Evolutionary conservation across 352 stramenopile species (phyloP).

Genomic region (Phytophthora sp.): DNA sequence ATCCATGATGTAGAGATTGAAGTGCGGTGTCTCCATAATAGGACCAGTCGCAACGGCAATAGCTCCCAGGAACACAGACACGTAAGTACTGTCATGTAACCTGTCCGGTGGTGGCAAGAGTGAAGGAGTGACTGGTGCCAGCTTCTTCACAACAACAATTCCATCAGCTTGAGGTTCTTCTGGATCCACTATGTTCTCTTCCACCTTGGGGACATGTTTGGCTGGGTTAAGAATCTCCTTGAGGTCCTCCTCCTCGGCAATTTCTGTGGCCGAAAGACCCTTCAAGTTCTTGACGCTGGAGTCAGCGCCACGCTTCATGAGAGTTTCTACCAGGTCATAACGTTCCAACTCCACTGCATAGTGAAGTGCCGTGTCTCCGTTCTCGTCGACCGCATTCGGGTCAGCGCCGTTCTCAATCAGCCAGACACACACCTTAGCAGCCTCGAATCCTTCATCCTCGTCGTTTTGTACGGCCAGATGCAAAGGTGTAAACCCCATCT

Average conservation of each 20-base stretch:
- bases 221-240: conserved; percentile 75
- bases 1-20: conserved; percentile 88
- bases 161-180: conserved; percentile 36
- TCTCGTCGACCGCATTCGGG: conserved; percentile 74
- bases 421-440: conserved; percentile 86
- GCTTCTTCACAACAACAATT: conserved; percentile 26
- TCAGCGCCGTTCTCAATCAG: conserved; percentile 89
- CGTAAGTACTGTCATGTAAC: conserved; percentile 82
- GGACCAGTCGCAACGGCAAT: conserved; percentile 82
- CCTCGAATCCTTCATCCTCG: conserved; percentile 90
- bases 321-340: conserved; percentile 81
- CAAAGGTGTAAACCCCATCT: conserved; percentile 77
- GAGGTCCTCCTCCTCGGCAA: conserved; percentile 81
- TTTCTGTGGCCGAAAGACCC: conserved; percentile 66
- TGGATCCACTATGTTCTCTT: conserved; percentile 26
- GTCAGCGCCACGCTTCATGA: conserved; percentile 88
- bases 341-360: conserved; percentile 86
- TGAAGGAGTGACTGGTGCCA: conserved; percentile 33
- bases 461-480: conserved; percentile 88
- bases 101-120: conserved; percentile 61
- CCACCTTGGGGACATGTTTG: conserved; percentile 45
- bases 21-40: conserved; percentile 89
- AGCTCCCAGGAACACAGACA: conserved; percentile 85
- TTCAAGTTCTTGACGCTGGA: conserved; percentile 77
- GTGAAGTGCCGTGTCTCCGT: conserved; percentile 87